Evolutionary conservation across 2,329 filamentous ascomycete genomes (phyloP).

Genomic region (Trichoderma harzianum): DNA sequence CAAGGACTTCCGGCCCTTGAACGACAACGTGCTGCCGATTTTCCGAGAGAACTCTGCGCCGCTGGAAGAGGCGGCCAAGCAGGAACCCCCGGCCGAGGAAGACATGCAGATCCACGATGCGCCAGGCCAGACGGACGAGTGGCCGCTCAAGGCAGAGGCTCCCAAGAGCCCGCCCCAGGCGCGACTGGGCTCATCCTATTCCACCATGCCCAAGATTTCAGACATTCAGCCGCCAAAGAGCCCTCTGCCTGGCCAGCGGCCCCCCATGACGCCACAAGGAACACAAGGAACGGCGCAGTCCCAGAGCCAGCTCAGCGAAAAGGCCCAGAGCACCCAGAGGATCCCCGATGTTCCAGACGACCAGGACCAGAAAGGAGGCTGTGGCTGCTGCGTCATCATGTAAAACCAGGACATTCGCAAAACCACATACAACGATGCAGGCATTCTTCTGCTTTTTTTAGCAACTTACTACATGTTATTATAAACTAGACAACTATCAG

Average conservation of each 20-base stretch:
- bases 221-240: conserved; percentile 32
- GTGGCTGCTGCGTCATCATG: conserved; percentile 52
- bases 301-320: conserved; percentile 22
- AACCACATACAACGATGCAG: neutral
- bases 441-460: neutral
- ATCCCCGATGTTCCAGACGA: conserved; percentile 28
- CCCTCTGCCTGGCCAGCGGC: conserved; percentile 44
- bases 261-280: conserved; percentile 39
- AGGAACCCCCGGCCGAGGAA: conserved; percentile 20
- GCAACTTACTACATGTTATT: neutral
- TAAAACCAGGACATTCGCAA: conserved; percentile 28
- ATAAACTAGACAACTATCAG: conserved; percentile 8
- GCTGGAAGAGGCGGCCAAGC: conserved; percentile 13
- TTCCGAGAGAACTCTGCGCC: conserved; percentile 27
- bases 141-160: conserved; percentile 50
- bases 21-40: conserved; percentile 57
- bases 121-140: conserved; percentile 44
- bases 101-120: conserved; percentile 29
- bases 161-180: conserved; percentile 46
- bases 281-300: conserved; percentile 26
- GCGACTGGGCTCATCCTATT: conserved; percentile 50
- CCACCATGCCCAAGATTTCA: conserved; percentile 59
- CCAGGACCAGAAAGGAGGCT: conserved; percentile 42
- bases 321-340: conserved; percentile 13
- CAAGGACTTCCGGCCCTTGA: conserved; percentile 80